Evolutionary conservation across 345 rosid genomes (phyloP).

Genomic region (Laguncularia racemosa): DNA sequence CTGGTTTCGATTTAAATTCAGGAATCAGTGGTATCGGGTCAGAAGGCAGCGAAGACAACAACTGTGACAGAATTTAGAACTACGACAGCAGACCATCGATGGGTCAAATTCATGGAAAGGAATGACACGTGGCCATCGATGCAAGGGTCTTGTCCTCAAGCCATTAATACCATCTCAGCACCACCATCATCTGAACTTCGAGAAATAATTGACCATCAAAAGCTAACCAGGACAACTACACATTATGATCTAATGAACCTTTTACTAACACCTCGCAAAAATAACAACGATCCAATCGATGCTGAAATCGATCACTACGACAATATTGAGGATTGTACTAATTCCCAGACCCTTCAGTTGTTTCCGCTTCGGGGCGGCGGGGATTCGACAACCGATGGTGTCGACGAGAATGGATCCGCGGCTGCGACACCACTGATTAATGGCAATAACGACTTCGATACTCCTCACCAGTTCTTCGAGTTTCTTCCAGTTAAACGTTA

Average conservation of each 20-base stretch:
- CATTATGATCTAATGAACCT: conserved; percentile 27
- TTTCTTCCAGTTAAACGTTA: conserved; percentile 76
- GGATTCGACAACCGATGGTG: conserved; percentile 9
- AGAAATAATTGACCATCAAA: conserved; percentile 3
- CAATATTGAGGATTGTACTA: conserved; percentile 16
- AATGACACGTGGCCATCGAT: conserved; percentile 66
- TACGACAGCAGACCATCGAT: conserved; percentile 19
- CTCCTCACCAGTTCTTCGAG: conserved; percentile 58
- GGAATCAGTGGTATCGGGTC: conserved; percentile 33
- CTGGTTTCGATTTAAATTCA: conserved; percentile 13
- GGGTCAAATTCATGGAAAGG: conserved; percentile 45
- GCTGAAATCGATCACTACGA: neutral
- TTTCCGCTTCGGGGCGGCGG: conserved; percentile 47
- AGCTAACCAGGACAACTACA: conserved; percentile 7
- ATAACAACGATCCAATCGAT: too few species aligned
- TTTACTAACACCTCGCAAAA: conserved; percentile 22
- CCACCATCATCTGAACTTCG: conserved; percentile 10
- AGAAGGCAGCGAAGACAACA: conserved; percentile 25
- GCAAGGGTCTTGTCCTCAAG: conserved; percentile 39
- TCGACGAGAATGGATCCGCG: conserved; percentile 11
- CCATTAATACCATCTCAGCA: conserved; percentile 33
- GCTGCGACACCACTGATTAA: conserved; percentile 21
- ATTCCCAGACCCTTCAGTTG: conserved; percentile 58
- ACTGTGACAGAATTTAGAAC: conserved; percentile 26
- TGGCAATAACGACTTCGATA: conserved; percentile 19